Base-by-base conservation (phyloP, 2,329 filamentous ascomycete species). In the Penicillium sp. region DNA sequence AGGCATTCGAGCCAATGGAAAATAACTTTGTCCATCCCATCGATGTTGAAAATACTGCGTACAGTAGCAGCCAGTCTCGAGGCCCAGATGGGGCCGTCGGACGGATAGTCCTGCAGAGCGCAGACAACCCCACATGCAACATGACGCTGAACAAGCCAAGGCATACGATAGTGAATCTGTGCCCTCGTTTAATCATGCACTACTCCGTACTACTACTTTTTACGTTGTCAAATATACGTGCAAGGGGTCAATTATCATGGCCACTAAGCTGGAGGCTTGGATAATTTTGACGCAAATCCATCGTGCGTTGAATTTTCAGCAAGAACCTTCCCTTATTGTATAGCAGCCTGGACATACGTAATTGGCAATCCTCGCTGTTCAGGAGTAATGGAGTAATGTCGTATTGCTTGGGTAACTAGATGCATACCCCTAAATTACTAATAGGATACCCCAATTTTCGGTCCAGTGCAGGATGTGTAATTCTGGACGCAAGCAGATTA, bases 181-280 rank as follows among this genome's bases (percentile, higher is more conserved):
- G 51, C 35, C 4, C 26, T 14, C 8, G 45, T n/a, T 8, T 4
- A 28, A 19, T 22, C 37, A 45, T 42, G 46, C 37, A 43, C 46
- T 30, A 57, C 26, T 11, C 35, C 48, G 46, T 28, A 43, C 46
- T 30, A 57, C 26, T 11, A 51, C 48, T 22, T 2, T 11, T 35
- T 40, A 51, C 48, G 22, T 6, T 19, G 35, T 53, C 22, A 26
- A 38, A 6, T 25, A 40, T 48, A 22, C 33, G 57, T 55, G 57
- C 43, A 59, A 59, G 57, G 57, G 52, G 52, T 35, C 11, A 48
- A 19, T 11, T n/a, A 5, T 37, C 11, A 33, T 25, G 16, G 16
- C 13, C 37, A 11, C 26, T 6, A 49, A 25, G 25, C 11, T 16
- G 3, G 6, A 14, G 25, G 14, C 46, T 33, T 14, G 10, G 6